Conservation (phyloP, 2,329 filamentous ascomycete genomes). For the Ceratocystis cacaofunesta region DNA sequence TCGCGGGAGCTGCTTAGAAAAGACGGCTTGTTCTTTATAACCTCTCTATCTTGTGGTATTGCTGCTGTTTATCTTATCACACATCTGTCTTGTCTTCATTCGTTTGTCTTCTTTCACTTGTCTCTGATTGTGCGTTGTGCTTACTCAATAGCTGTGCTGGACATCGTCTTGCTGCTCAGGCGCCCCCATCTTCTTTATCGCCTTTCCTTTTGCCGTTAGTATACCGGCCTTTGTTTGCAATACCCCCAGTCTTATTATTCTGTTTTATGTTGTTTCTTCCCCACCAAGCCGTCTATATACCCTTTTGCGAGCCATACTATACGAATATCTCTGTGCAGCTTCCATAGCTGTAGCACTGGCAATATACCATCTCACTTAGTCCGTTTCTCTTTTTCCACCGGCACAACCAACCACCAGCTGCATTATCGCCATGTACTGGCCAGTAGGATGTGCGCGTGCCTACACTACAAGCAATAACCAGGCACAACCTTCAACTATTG, state of each 20-base stretch:
- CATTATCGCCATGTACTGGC: slow-evolving; percentile 61
- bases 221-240: not conserved
- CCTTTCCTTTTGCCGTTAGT: not conserved
- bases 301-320: not conserved
- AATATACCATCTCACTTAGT: not conserved
- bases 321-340: not conserved
- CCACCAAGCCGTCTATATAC: not conserved
- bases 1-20: not conserved
- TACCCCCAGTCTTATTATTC: not conserved
- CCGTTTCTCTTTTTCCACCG: not conserved
- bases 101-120: not conserved
- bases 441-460: slow-evolving; percentile 67
- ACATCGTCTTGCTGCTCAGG: not conserved
- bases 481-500: slow-evolving; percentile 34
- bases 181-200: not conserved
- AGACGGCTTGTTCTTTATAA: not conserved
- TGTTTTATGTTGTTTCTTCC: not conserved
- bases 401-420: not conserved
- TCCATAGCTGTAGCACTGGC: not conserved
- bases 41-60: not conserved
- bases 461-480: slow-evolving; percentile 62
- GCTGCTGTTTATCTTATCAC: not conserved
- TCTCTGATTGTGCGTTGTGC: not conserved
- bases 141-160: not conserved
- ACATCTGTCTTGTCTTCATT: not conserved